phyloP scores from a whole-genome alignment of 2,329 filamentous ascomycete species.

The Verticillium tricorpus region DNA sequence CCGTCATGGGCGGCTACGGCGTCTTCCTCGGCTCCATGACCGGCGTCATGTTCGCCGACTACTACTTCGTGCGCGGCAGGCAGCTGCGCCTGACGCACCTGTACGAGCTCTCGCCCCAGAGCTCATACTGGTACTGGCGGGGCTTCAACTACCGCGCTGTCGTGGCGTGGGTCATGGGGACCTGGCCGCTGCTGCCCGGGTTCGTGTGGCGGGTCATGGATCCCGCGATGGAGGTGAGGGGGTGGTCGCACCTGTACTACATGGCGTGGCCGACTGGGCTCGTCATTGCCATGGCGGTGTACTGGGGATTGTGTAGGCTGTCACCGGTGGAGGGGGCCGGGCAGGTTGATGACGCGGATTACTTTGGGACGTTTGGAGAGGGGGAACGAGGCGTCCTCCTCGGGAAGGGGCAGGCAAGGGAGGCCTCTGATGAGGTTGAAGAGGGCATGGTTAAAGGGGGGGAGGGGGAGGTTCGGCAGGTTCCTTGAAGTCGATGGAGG shows the following conservation, averaged over 20 bases:
- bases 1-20: conserved; percentile 22
- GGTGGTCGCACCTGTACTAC: conserved; percentile 22
- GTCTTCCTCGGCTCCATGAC: conserved; percentile 31
- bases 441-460: not conserved
- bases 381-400: not conserved
- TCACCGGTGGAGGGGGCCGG: conserved; percentile 13
- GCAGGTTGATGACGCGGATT: conserved; percentile 19
- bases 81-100: conserved; percentile 30
- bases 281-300: conserved; percentile 12
- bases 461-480: not conserved
- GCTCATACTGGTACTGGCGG: conserved; percentile 18
- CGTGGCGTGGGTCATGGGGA: conserved; percentile 13
- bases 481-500: not conserved
- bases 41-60: conserved; percentile 30
- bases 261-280: conserved; percentile 20
- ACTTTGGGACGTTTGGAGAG: conserved; percentile 20
- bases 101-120: conserved; percentile 15
- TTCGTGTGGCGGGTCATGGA: conserved; percentile 16
- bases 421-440: not conserved
- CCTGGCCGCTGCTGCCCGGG: conserved; percentile 18
- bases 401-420: not conserved
- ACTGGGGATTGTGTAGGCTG: conserved; percentile 12
- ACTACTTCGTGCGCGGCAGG: conserved; percentile 26
- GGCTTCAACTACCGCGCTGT: conserved; percentile 17
- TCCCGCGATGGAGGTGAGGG: conserved; percentile 9